Conservation (phyloP, 306 rosid species). For the Begonia fuchsioides region DNA sequence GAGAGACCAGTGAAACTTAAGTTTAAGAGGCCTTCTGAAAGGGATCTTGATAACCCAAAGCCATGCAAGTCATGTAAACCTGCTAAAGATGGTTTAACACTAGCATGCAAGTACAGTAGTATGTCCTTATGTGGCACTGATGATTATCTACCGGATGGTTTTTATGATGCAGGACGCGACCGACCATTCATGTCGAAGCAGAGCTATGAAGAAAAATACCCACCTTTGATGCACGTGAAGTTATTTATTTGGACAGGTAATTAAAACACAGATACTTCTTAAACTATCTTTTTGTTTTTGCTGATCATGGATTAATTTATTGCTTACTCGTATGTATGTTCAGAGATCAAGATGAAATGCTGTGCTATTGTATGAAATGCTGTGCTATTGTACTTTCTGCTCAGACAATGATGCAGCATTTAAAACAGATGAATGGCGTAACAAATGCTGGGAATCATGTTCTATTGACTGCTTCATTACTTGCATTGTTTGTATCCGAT, state of each 20-base stretch:
- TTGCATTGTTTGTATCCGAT: conserved; percentile 93
- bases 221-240: conserved; percentile 79
- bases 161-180: conserved; percentile 96
- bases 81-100: conserved; percentile 36
- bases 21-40: conserved; percentile 62
- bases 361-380: too few relatives aligned
- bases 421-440: conserved; percentile 49
- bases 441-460: conserved; percentile 21
- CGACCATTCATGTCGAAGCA: conserved; percentile 75
- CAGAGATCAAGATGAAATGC: conserved; percentile 74
- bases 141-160: conserved; percentile 78
- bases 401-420: conserved; percentile 38
- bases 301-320: too few relatives aligned
- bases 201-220: conserved; percentile 51
- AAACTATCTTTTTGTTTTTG: too few relatives aligned
- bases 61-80: conserved; percentile 77
- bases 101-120: conserved; percentile 54
- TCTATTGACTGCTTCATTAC: conserved; percentile 58
- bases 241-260: conserved; percentile 77
- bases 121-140: conserved; percentile 58
- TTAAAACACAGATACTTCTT: background rate
- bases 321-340: conserved; percentile 14
- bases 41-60: conserved; percentile 62
- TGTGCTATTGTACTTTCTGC: conserved; percentile 66
- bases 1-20: conserved; percentile 26